Percentiles rank a stretch among this genome's conserved stretches.
Conservation (phyloP, 2,329 filamentous ascomycete genomes). For the Fusarium sarcochroum region DNA sequence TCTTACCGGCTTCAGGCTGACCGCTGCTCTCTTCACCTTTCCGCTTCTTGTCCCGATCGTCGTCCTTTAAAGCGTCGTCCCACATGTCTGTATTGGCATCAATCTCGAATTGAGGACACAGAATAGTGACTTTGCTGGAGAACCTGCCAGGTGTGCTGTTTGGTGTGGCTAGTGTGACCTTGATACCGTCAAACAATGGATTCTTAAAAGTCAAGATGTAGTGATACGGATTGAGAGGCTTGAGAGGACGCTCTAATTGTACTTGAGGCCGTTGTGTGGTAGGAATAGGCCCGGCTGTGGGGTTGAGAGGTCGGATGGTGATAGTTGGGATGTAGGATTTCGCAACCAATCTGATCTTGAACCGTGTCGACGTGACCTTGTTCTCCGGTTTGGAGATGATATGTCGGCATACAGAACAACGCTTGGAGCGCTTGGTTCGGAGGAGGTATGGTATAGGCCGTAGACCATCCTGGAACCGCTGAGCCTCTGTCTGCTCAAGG, state of each 20-base stretch:
- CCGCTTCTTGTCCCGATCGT: slow-evolving; percentile 55
- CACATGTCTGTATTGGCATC: slow-evolving; percentile 89
- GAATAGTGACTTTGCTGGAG: slow-evolving; percentile 85
- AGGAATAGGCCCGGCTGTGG: slow-evolving; percentile 54
- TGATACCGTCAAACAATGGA: slow-evolving; percentile 91
- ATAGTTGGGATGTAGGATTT: slow-evolving; percentile 89
- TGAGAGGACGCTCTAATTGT: slow-evolving; percentile 56
- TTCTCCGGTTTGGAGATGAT: slow-evolving; percentile 95
- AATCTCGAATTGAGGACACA: slow-evolving; percentile 95
- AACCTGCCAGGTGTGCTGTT: slow-evolving; percentile 82
- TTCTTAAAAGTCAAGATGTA: slow-evolving; percentile 94
- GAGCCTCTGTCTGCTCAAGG: slow-evolving; percentile 65
- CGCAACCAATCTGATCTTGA: slow-evolving; percentile 92
- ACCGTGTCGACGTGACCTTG: slow-evolving; percentile 89
- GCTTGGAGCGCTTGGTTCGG: slow-evolving; percentile 92
- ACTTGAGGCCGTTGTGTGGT: slow-evolving; percentile 52
- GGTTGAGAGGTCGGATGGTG: slow-evolving; percentile 74
- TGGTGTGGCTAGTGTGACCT: slow-evolving; percentile 89
- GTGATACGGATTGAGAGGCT: slow-evolving; percentile 76
- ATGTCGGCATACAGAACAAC: slow-evolving; percentile 92
- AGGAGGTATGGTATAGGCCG: slow-evolving; percentile 87
- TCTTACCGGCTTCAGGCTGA: slow-evolving; percentile 87
- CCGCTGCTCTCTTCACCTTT: slow-evolving; percentile 59
- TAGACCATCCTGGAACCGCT: slow-evolving; percentile 79
- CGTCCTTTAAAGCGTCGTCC: slow-evolving; percentile 86